A percentile compares a stretch with the other conserved stretches of the same genome.
Conservation (phyloP, 2,329 filamentous ascomycete species). For the Sordariomycetes sp. region DNA sequence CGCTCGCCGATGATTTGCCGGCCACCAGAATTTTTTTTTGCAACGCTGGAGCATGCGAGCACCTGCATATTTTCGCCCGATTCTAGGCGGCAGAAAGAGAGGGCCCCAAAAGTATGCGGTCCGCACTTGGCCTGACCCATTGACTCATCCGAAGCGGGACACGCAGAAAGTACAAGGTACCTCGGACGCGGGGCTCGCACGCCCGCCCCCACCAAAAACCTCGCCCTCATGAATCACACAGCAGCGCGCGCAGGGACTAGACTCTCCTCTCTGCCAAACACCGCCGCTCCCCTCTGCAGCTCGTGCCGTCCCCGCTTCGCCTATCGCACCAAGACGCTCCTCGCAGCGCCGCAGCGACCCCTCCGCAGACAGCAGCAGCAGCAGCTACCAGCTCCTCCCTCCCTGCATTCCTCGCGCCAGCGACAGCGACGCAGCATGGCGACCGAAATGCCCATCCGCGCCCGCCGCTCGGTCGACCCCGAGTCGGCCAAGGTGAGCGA, state of each 20-base stretch:
- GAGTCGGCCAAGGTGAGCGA: conserved; percentile 16
- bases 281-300: neutral
- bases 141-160: neutral
- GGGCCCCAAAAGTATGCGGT: neutral
- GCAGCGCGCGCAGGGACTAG: neutral
- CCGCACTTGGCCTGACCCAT: neutral
- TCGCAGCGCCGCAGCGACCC: neutral
- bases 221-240: neutral
- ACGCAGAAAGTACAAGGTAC: neutral
- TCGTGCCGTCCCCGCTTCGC: neutral
- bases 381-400: neutral
- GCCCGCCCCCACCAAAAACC: neutral
- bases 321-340: neutral
- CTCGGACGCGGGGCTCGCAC: neutral
- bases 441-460: conserved; percentile 8
- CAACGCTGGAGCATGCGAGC: neutral
- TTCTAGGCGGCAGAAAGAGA: neutral
- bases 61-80: neutral
- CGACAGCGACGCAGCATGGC: conserved; percentile 11
- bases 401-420: neutral
- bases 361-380: neutral
- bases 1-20: neutral
- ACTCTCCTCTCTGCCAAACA: neutral
- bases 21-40: neutral
- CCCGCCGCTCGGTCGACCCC: conserved; percentile 11